phyloP scores from a whole-genome alignment of 164 flowering plant genomes.

The Protea cynaroides region DNA sequence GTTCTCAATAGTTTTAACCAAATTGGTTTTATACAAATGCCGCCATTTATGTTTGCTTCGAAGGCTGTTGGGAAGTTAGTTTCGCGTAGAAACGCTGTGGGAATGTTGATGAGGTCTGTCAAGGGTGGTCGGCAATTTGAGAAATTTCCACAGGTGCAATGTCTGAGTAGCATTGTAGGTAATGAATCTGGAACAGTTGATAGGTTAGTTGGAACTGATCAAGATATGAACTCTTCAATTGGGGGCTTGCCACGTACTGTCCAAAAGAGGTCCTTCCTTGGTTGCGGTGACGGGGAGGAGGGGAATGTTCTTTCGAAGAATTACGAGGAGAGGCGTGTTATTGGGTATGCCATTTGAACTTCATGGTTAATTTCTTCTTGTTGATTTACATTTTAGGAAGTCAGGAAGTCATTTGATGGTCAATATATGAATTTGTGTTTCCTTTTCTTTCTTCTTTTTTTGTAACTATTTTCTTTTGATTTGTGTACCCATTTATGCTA shows the following conservation, averaged over 20 bases:
- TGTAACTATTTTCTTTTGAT: too few relatives aligned
- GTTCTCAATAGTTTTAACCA: too few relatives aligned
- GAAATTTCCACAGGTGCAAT: constrained; percentile 20
- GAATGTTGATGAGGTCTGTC: constrained; percentile 17
- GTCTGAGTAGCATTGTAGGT: constrained; percentile 33
- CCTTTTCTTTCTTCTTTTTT: too few relatives aligned
- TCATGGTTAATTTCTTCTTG: too few relatives aligned
- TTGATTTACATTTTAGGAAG: not conserved
- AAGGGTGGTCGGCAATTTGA: constrained; percentile 4
- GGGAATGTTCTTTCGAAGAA: constrained; percentile 56
- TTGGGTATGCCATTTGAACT: constrained; percentile 61
- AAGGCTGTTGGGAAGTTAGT: constrained; percentile 30
- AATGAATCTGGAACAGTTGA: constrained; percentile 9
- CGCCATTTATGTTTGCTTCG: constrained; percentile 32
- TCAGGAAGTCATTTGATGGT: not conserved
- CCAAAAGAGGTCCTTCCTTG: constrained; percentile 64
- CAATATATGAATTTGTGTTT: too few relatives aligned
- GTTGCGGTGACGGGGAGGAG: constrained; percentile 79
- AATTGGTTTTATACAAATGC: too few relatives aligned
- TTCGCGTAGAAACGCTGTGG: constrained; percentile 20
- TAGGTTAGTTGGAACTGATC: constrained; percentile 3
- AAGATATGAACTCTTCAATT: constrained; percentile 1
- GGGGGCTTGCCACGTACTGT: constrained; percentile 9
- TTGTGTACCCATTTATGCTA: too few relatives aligned
- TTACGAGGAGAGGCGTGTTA: constrained; percentile 67